Conservation (phyloP, 1,284 basidiomycete genomes). For the Hypsizygus ulmarius region DNA sequence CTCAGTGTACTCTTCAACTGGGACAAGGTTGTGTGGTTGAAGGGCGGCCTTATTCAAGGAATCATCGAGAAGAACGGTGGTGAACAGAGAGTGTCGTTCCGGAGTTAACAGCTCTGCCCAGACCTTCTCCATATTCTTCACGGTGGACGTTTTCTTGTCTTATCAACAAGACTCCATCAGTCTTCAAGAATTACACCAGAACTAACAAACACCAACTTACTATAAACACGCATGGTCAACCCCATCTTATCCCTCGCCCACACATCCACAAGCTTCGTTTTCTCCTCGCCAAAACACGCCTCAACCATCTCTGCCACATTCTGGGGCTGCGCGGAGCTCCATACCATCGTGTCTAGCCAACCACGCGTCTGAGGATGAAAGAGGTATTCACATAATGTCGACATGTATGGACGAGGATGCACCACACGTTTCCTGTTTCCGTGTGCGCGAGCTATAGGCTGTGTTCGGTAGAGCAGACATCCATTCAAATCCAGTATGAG, state of each 20-base stretch:
- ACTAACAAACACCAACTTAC: slow-evolving; percentile 40
- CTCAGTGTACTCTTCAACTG: slow-evolving; percentile 64
- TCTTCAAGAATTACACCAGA: slow-evolving; percentile 3
- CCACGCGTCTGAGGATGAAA: slow-evolving; percentile 51
- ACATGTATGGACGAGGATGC: slow-evolving; percentile 67
- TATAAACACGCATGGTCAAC: slow-evolving; percentile 55
- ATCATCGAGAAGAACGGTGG: slow-evolving; percentile 82
- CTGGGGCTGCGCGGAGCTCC: slow-evolving; percentile 82
- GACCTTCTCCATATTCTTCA: slow-evolving; percentile 75
- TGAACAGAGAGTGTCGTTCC: slow-evolving; percentile 53
- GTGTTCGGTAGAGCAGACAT: slow-evolving; percentile 66
- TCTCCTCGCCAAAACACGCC: slow-evolving; percentile 48
- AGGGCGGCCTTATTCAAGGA: slow-evolving; percentile 72
- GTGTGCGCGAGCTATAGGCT: slow-evolving; percentile 25
- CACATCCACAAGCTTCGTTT: slow-evolving; percentile 52
- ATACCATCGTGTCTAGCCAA: slow-evolving; percentile 82
- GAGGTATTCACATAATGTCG: slow-evolving; percentile 61
- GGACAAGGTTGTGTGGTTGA: slow-evolving; percentile 81
- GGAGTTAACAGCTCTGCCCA: slow-evolving; percentile 51
- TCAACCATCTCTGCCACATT: slow-evolving; percentile 76
- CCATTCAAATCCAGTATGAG: slow-evolving; percentile 84
- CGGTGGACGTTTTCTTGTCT: slow-evolving; percentile 66
- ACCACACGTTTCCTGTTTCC: slow-evolving; percentile 34
- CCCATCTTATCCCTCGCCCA: slow-evolving; percentile 83
- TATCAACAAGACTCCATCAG: slow-evolving; percentile 24